Evolutionary conservation across 1,284 basidiomycete genomes (phyloP), one percentile per base, ranked within the genome.

Genomic region (Pulveroboletus sp.): DNA sequence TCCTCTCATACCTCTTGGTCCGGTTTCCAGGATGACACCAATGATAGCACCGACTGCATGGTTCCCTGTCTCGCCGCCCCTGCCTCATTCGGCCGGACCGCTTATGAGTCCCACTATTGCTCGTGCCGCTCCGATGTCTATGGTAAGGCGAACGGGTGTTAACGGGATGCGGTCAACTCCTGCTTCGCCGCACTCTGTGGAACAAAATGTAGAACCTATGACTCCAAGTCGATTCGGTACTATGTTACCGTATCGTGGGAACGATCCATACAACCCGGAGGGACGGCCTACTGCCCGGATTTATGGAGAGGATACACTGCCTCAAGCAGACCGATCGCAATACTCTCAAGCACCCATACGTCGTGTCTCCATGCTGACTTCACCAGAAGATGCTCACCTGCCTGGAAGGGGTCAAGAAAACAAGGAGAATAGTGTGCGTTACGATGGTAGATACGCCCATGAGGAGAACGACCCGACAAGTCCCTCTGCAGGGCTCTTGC

Each of bases 361-460:
- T 33, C 58, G 60, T 38, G 25, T 49, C 10, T 39, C 47, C 5
- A 14, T 57, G 11, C 51, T 57, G 1, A 44, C 35, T 43, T 45
- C 29, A 11, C 52, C 57, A 11, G 60, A 73, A 49, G 69, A 70
- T 25, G 33, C 17, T 47, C 42, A 65, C 29, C 49, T 52, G 7
- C 45, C 51, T 49, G 61, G 52, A 58, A 52, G 58, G 31, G 55
- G 53, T 31, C 78, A 66, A 47, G 67, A 63, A 35, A 70, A 79
- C 62, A 89, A 88, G 70, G 86, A 88, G 70, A 88, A 88, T 56
- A 68, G 63, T 28, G 56, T 65, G 2, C 40, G 43, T 10, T 33
- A 54, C 38, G 56, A 49, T 5, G 53, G 50, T 52, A 59, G 43
- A 33, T 59, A 58, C 17, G 24, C 22, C 17, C 55, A 55, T 44